Percentiles rank a stretch among this genome's conserved stretches.
Conservation (phyloP, 306 rosid species). For the Cicer pinnatifidum region DNA sequence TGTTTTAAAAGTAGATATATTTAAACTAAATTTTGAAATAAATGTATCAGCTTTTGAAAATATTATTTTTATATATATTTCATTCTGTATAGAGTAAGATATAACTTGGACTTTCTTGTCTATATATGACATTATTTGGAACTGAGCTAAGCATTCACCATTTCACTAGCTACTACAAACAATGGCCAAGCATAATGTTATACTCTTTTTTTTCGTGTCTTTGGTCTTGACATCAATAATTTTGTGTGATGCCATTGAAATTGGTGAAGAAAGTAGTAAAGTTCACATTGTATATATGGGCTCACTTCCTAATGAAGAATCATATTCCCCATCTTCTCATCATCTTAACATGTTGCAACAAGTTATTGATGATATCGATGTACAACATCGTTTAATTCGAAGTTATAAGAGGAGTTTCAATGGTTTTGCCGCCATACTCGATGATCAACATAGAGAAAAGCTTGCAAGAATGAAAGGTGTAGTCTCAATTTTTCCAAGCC, state of each 20-base stretch:
- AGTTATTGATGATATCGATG: neutral
- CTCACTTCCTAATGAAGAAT: constrained; percentile 16
- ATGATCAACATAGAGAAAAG: neutral
- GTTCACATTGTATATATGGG: constrained; percentile 34
- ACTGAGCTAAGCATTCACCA: neutral
- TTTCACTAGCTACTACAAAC: neutral
- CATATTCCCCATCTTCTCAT: constrained; percentile 29
- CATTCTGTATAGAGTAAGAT: no score
- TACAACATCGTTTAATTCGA: neutral
- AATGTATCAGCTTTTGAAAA: no score
- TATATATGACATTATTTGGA: neutral
- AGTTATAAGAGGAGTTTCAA: constrained; percentile 43
- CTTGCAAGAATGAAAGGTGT: constrained; percentile 24
- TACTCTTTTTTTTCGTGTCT: neutral
- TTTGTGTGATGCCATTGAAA: neutral
- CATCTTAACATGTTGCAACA: constrained; percentile 30
- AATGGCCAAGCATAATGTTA: neutral
- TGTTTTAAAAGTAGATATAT: no score
- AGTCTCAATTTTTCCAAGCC: constrained; percentile 41
- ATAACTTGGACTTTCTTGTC: neutral
- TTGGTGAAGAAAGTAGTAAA: neutral
- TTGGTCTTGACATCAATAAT: neutral
- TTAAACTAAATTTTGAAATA: no score
- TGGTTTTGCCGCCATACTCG: constrained; percentile 41
- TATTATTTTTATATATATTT: no score